These are phyloP conservation scores for Cutaneotrichosporon cavernicola DNA, from an alignment of 1,284 basidiomycete genomes.

Conservation along the genomic window DNA sequence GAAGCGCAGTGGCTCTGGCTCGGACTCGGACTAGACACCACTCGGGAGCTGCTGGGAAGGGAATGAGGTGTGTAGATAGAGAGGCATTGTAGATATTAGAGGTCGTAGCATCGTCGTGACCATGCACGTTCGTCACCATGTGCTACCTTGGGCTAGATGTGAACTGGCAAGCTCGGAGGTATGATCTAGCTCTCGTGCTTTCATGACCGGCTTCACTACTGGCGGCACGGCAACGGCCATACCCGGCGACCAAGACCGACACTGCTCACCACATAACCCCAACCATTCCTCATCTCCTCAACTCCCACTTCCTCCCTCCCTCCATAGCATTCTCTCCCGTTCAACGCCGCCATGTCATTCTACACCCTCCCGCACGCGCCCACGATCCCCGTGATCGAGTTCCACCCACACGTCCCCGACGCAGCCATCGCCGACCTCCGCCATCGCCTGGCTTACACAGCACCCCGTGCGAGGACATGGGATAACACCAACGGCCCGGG, in stretches of 20 bases:
- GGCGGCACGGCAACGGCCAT: neutral
- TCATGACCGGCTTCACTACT: neutral
- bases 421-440: slow-evolving; percentile 40
- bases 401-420: slow-evolving; percentile 33
- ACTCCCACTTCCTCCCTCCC: neutral
- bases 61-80: neutral
- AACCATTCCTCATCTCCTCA: neutral
- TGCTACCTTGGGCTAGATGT: neutral
- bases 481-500: slow-evolving; percentile 36
- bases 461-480: slow-evolving; percentile 35
- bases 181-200: neutral
- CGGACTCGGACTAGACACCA: neutral
- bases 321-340: neutral
- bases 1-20: slow-evolving; percentile 2
- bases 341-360: slow-evolving; percentile 22
- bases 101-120: neutral
- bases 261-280: neutral
- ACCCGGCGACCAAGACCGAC: neutral
- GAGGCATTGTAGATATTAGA: neutral
- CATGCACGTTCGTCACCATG: neutral
- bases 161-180: neutral
- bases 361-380: slow-evolving; percentile 32
- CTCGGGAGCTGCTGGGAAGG: neutral
- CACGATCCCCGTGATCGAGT: slow-evolving; percentile 35
- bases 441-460: slow-evolving; percentile 27